Evolutionary conservation across 2,329 filamentous ascomycete species (phyloP).

Genomic region (Didymella lethalis): DNA sequence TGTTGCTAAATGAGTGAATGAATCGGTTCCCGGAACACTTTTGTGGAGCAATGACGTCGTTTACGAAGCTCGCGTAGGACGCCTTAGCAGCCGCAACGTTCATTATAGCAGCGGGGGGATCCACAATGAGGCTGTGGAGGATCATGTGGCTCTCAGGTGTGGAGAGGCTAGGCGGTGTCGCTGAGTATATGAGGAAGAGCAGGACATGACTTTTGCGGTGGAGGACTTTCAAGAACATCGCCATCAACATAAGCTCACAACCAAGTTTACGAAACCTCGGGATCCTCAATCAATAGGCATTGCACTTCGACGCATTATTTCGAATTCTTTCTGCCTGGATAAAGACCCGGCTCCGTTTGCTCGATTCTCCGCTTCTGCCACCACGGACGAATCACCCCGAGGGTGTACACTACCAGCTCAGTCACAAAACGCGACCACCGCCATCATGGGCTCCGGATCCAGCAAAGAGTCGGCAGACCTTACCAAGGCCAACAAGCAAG

Average conservation of each 20-base stretch:
- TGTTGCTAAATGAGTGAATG: not conserved
- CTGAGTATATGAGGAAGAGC: not conserved
- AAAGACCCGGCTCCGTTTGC: too few species aligned
- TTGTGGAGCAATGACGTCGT: slow-evolving; percentile 3
- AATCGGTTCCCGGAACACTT: not conserved
- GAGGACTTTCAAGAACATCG: not conserved
- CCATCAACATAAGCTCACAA: not conserved
- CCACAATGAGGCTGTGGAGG: slow-evolving; percentile 7
- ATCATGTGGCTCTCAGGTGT: not conserved
- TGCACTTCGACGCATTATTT: not conserved
- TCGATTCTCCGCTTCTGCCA: too few species aligned
- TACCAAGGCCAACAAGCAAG: not conserved
- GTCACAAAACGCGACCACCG: not conserved
- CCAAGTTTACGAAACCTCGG: not conserved
- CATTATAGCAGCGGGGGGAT: not conserved
- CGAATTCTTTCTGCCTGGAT: too few species aligned
- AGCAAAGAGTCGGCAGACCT: not conserved
- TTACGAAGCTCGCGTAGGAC: not conserved
- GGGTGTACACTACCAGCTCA: not conserved
- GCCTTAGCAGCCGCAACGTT: not conserved
- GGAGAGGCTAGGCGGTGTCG: not conserved
- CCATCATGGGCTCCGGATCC: not conserved
- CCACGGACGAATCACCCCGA: too few species aligned
- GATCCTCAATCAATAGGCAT: not conserved
- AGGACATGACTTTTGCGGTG: not conserved